Base-by-base conservation (phyloP, 805 yeast species). In the Nakazawaea pomicola region DNA sequence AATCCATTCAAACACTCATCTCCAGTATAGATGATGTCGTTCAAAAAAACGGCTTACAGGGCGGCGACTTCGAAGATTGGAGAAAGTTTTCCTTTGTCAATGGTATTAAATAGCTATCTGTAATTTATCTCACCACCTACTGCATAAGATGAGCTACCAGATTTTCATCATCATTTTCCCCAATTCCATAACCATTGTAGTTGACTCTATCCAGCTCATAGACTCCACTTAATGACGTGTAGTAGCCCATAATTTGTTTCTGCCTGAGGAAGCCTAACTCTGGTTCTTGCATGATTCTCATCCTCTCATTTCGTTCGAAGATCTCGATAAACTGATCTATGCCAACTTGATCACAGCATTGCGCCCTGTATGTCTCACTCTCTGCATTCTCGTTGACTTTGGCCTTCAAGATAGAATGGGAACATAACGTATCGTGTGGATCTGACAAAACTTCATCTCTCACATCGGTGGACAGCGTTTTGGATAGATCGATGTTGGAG, bases 321-420 rank as follows among this genome's bases (percentile, higher is more conserved):
- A 48, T 49, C 5, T 48, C 45, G 24, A 63, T 36, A 39, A 64
- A 62, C 1, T 55, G 49, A 2, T 48, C 51, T 12, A 61, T 44
- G 12, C 52, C 59, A 6, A 62, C 58, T 10, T 43, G 49, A 40
- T 62, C 68, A 39, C 65, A 60, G 11, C 48, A 41, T 9, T 44
- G 46, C 1, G 62, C 67, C 39, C 58, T 49, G 6, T 43, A 32
- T 1, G 42, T 48, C 42, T 65, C 70, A 14, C 46, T 47, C 17
- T 46, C 49, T 8, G 55, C 61, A 29, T 56, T 57, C n/a, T 37
- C 40, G 34, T 65, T 64, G 7, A 42, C 44, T 38, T 40, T 60
- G 6, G 52, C 46, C 35, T 63, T 65, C 20, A 65, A 47, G 14
- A 65, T 65, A 6, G 70, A 56, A 10, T 20, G 36, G n/a, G 7